Conservation (phyloP, 1,139 yeast genomes). For the Waltiozyma sp. region DNA sequence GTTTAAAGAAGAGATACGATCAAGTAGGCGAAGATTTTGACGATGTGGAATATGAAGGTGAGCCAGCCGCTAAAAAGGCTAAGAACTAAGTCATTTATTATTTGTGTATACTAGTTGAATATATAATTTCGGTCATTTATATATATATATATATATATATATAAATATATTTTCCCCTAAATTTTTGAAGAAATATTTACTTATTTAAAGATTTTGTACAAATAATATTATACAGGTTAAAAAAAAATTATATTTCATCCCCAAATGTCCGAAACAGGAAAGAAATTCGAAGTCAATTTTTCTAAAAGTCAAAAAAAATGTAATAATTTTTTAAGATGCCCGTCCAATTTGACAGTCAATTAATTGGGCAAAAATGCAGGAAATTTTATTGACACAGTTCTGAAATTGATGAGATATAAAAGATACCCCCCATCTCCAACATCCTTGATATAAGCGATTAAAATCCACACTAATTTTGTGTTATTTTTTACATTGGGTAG, state of each 20-base stretch:
- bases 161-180: too few relatives aligned
- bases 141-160: too few relatives aligned
- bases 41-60: slow-evolving; percentile 33
- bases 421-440: background rate
- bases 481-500: too few relatives aligned
- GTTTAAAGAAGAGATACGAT: slow-evolving; percentile 78
- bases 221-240: too few relatives aligned
- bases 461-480: too few relatives aligned
- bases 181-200: too few relatives aligned
- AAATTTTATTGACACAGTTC: background rate
- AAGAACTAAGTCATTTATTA: slow-evolving; percentile 19
- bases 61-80: slow-evolving; percentile 30
- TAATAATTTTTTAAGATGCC: too few relatives aligned
- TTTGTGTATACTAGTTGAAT: background rate
- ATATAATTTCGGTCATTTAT: background rate
- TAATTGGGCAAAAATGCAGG: background rate
- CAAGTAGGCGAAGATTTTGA: slow-evolving; percentile 56
- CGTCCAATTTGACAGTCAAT: background rate
- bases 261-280: background rate
- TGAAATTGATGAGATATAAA: background rate
- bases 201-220: too few relatives aligned
- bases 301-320: too few relatives aligned
- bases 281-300: background rate
- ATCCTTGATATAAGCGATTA: too few relatives aligned
- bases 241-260: too few relatives aligned